phyloP scores from a whole-genome alignment of 495 filamentous ascomycete genomes.

The Rhypophila decipiens region DNA sequence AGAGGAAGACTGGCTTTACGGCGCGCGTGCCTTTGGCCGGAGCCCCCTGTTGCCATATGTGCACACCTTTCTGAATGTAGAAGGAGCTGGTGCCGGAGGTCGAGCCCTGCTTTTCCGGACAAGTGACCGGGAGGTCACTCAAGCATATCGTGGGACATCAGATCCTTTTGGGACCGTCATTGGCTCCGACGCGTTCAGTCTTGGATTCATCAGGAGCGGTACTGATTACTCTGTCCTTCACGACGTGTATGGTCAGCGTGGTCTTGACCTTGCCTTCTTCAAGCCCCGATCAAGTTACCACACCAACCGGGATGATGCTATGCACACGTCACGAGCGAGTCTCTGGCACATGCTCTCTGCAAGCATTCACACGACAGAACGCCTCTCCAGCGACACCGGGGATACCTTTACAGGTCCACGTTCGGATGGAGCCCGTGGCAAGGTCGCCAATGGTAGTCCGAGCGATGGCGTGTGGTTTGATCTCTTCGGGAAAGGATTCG shows the following conservation, averaged over 20 bases:
- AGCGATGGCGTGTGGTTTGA: slow-evolving; percentile 88
- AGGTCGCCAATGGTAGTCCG: slow-evolving; percentile 61
- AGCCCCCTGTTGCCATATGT: slow-evolving; percentile 71
- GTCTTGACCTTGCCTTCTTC: slow-evolving; percentile 86
- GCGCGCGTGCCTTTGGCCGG: slow-evolving; percentile 76
- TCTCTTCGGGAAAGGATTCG: slow-evolving; percentile 75
- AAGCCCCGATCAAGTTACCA: slow-evolving; percentile 84
- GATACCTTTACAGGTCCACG: slow-evolving; percentile 56
- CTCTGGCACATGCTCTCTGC: slow-evolving; percentile 93
- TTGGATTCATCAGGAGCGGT: slow-evolving; percentile 68
- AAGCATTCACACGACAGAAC: slow-evolving; percentile 63
- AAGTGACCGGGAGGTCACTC: slow-evolving; percentile 81
- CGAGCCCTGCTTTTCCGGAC: slow-evolving; percentile 80
- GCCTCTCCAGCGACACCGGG: slow-evolving; percentile 63
- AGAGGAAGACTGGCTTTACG: slow-evolving; percentile 90
- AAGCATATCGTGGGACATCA: slow-evolving; percentile 60
- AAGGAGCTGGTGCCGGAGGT: slow-evolving; percentile 91
- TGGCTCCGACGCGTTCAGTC: slow-evolving; percentile 74
- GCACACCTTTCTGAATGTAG: slow-evolving; percentile 86
- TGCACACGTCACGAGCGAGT: slow-evolving; percentile 66
- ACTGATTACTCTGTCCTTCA: slow-evolving; percentile 89
- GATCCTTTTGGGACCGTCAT: slow-evolving; percentile 82
- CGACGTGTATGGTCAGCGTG: slow-evolving; percentile 72
- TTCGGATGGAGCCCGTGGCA: slow-evolving; percentile 47
- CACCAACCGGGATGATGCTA: slow-evolving; percentile 80